Conservation (phyloP, 768 basidiomycete species). For the Punctularia strigosozonata region DNA sequence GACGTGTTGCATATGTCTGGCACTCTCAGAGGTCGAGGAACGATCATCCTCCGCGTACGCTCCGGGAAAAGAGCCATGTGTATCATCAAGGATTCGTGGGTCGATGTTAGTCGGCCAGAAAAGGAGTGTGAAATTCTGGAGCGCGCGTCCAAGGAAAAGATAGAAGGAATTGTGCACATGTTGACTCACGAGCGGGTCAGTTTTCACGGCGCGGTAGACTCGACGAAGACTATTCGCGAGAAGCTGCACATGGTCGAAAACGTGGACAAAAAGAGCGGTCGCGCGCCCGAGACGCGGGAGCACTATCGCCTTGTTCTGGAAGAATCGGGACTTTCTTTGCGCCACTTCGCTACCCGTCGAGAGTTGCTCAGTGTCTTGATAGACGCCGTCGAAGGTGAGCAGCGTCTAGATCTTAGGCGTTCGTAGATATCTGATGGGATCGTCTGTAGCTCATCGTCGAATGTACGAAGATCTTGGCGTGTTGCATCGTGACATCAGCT, state of each 20-base stretch:
- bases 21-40: not conserved
- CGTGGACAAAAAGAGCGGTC: too few species aligned
- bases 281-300: too few species aligned
- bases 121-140: not conserved
- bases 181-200: not conserved
- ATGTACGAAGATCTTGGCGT: not conserved
- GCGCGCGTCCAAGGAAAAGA: not conserved
- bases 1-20: not conserved
- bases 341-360: not conserved
- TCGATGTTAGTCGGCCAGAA: not conserved
- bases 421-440: not conserved
- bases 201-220: not conserved
- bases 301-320: not conserved
- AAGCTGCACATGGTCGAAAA: too few species aligned
- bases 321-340: not conserved
- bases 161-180: not conserved
- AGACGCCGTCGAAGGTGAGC: not conserved
- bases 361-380: not conserved
- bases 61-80: not conserved
- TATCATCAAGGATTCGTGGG: conserved; percentile 1
- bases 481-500: not conserved
- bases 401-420: not conserved
- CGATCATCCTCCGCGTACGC: not conserved
- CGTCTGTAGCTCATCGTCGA: not conserved
- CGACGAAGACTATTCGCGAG: not conserved